phyloP scores from a whole-genome alignment of 805 yeast genomes.

The Schwanniomyces occidentalis region DNA sequence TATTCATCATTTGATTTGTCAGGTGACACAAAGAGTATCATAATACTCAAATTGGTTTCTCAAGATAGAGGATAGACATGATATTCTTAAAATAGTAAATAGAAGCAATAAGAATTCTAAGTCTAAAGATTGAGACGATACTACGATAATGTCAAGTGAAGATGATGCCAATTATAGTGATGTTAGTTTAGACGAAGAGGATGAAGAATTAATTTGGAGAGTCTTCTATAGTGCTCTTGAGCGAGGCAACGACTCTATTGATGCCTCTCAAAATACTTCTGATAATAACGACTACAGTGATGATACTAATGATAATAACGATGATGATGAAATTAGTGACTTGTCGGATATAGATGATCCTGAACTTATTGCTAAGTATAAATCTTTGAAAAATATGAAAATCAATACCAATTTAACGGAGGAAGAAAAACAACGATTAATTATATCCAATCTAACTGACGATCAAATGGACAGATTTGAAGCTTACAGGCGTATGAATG shows the following conservation, averaged over 20 bases:
- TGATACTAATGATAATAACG: slow-evolving; percentile 16
- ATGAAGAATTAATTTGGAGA: slow-evolving; percentile 45
- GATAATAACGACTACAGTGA: slow-evolving; percentile 12
- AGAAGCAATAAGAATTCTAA: no score
- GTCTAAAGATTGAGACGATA: no score
- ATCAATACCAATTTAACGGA: slow-evolving; percentile 30
- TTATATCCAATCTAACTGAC: slow-evolving; percentile 72
- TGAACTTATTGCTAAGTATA: slow-evolving; percentile 31
- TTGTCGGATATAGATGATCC: slow-evolving; percentile 36
- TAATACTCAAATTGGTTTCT: no score
- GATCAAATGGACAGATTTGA: slow-evolving; percentile 87
- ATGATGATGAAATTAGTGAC: slow-evolving; percentile 29
- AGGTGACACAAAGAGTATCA: no score
- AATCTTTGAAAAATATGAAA: slow-evolving; percentile 31
- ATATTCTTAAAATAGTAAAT: no score
- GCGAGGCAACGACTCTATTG: slow-evolving; percentile 2
- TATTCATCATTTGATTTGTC: no score
- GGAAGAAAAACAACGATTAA: slow-evolving; percentile 59
- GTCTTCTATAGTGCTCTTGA: slow-evolving; percentile 36
- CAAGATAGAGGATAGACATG: no score
- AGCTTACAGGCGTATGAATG: slow-evolving; percentile 71
- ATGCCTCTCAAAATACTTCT: background rate
- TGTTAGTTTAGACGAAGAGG: slow-evolving; percentile 45
- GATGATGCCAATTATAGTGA: slow-evolving; percentile 25
- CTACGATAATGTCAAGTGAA: slow-evolving; percentile 2